phyloP scores from a whole-genome alignment of 2,329 filamentous ascomycete genomes.

The Grosmannia huntii region DNA sequence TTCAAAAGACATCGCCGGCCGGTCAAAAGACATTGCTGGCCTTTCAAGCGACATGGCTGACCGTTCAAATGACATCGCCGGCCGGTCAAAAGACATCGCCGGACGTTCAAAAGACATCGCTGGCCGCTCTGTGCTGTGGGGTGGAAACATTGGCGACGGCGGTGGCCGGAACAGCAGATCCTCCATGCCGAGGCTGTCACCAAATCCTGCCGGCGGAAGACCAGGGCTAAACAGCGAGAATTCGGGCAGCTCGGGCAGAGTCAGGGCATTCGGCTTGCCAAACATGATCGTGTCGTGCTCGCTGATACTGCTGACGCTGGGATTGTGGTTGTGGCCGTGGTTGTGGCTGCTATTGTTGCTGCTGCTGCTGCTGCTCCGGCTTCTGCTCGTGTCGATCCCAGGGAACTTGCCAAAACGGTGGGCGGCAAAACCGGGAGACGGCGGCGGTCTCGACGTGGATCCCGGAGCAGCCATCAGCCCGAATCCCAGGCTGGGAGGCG shows the following conservation, averaged over 20 bases:
- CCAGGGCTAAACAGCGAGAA: conserved; percentile 1
- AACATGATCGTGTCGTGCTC: conserved; percentile 13
- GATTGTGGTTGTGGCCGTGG: conserved; percentile 8
- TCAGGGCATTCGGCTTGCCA: conserved; percentile 11
- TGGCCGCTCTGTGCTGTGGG: conserved; percentile 9
- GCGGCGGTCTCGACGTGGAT: background rate
- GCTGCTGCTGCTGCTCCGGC: conserved; percentile 5
- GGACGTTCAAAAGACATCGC: background rate
- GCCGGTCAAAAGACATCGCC: background rate
- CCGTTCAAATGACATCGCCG: background rate
- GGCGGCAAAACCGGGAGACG: conserved; percentile 30
- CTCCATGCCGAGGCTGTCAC: background rate
- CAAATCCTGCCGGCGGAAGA: background rate
- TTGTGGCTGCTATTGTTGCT: conserved; percentile 4
- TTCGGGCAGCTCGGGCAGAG: background rate
- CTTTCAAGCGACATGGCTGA: background rate
- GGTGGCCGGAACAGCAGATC: conserved; percentile 17
- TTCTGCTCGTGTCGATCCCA: background rate
- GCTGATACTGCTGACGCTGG: background rate
- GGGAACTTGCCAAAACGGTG: conserved; percentile 27
- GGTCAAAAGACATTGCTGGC: too few species aligned
- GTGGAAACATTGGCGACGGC: conserved; percentile 13
- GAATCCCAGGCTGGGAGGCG: background rate
- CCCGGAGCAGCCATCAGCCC: background rate
- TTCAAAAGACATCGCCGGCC: background rate